Percentiles rank a stretch among this genome's conserved stretches.
Evolutionary conservation across 345 rosid genomes (phyloP).

Genomic region (Angophora floribunda): DNA sequence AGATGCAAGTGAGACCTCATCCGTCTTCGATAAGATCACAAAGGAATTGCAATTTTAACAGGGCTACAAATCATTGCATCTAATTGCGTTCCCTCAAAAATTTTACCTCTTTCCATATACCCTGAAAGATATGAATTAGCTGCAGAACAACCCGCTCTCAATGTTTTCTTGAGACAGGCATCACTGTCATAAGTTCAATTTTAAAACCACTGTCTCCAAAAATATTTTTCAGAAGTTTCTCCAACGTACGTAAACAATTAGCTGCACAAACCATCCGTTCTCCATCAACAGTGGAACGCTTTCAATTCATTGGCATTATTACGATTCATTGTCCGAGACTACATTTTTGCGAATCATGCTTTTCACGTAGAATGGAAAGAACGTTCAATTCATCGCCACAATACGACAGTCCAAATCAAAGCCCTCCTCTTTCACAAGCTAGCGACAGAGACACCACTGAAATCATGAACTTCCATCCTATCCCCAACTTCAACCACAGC

Average conservation of each 20-base stretch:
- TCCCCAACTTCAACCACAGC: background rate
- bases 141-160: background rate
- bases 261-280: background rate
- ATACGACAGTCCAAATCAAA: background rate
- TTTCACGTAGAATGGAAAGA: background rate
- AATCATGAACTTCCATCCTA: background rate
- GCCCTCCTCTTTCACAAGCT: background rate
- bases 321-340: background rate
- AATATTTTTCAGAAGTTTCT: background rate
- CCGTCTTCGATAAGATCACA: background rate
- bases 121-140: background rate
- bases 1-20: background rate
- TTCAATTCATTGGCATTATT: background rate
- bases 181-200: background rate
- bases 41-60: background rate
- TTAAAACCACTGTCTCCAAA: background rate
- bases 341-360: background rate
- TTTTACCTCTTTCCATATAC: background rate
- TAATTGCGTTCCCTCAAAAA: background rate
- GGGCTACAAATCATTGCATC: background rate
- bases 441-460: background rate
- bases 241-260: background rate
- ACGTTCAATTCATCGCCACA: background rate
- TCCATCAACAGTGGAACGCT: background rate
- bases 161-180: background rate